Conservation (phyloP, 2,329 filamentous ascomycete genomes). For the Pseudocercospora musae region DNA sequence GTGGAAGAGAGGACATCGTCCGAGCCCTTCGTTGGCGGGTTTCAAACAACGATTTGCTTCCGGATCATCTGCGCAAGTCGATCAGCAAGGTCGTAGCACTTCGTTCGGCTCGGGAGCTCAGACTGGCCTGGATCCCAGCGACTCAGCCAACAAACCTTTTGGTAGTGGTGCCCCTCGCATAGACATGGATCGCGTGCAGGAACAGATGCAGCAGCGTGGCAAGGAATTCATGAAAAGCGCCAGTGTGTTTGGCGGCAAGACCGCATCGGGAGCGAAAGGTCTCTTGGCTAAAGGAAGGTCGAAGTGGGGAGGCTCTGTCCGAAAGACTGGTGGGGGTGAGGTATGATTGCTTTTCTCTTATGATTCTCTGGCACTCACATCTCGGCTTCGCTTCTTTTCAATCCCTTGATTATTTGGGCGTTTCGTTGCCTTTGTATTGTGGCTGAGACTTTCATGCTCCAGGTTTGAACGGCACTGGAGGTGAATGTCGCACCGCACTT, state of each 20-base stretch:
- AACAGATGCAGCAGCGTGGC: slow-evolving; percentile 68
- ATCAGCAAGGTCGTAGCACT: slow-evolving; percentile 7
- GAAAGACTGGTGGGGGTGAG: slow-evolving; percentile 71
- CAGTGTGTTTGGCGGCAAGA: slow-evolving; percentile 65
- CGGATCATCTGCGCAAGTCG: slow-evolving; percentile 4
- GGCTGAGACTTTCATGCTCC: slow-evolving; percentile 20
- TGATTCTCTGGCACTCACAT: not conserved
- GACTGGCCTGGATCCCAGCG: slow-evolving; percentile 29
- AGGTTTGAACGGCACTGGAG: slow-evolving; percentile 15
- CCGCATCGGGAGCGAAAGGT: slow-evolving; percentile 80
- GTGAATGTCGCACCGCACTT: not conserved
- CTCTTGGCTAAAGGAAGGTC: slow-evolving; percentile 83
- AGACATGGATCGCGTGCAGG: slow-evolving; percentile 25
- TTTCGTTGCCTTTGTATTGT: slow-evolving; percentile 8
- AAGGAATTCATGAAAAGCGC: slow-evolving; percentile 87
- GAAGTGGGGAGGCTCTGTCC: slow-evolving; percentile 30
- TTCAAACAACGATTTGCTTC: slow-evolving; percentile 15
- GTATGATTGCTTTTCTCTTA: slow-evolving; percentile 65
- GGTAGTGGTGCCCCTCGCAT: slow-evolving; percentile 21
- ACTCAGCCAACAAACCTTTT: slow-evolving; percentile 6
- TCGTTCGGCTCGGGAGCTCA: slow-evolving; percentile 4
- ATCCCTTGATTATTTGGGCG: not conserved
- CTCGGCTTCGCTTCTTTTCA: slow-evolving; percentile 1
- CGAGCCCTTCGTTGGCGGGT: slow-evolving; percentile 5
- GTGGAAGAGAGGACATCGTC: slow-evolving; percentile 16